A percentile compares a stretch with the other conserved stretches of the same genome.
Evolutionary conservation across 345 rosid species (phyloP).

Genomic region (Cardamine chenopodiifolia): DNA sequence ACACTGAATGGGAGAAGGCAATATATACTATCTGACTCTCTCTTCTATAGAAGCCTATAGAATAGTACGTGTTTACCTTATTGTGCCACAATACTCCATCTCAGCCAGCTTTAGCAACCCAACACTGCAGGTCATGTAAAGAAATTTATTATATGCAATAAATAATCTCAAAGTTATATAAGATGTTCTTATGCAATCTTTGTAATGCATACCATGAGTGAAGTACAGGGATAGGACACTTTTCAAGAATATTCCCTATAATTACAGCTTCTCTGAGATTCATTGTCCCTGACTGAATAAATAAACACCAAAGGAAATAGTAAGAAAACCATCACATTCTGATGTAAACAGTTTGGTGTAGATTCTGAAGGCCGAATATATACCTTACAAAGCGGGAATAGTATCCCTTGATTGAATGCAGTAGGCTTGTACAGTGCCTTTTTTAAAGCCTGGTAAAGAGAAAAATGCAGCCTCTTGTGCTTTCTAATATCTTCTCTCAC

Average conservation of each 20-base stretch:
- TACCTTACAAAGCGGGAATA: conserved; percentile 91
- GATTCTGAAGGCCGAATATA: not conserved
- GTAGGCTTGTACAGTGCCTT: conserved; percentile 84
- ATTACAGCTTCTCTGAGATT: conserved; percentile 92
- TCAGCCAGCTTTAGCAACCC: conserved; percentile 80
- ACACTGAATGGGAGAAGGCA: not conserved
- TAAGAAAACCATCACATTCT: conserved; percentile 10
- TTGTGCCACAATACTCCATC: conserved; percentile 96
- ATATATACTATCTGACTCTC: not conserved
- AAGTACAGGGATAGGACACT: conserved; percentile 82
- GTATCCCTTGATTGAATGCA: conserved; percentile 91
- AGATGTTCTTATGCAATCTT: not conserved
- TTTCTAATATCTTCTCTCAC: conserved; percentile 85
- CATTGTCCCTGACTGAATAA: conserved; percentile 90
- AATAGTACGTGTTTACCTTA: conserved; percentile 55
- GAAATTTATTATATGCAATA: not conserved
- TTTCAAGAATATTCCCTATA: conserved; percentile 80
- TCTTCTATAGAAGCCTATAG: not conserved
- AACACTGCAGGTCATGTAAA: conserved; percentile 58
- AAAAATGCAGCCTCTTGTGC: conserved; percentile 81
- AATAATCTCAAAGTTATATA: not conserved
- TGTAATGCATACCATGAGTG: conserved; percentile 74
- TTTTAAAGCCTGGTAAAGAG: conserved; percentile 79
- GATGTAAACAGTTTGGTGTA: not conserved
- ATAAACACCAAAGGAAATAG: not conserved